Percentiles rank a stretch among this genome's conserved stretches.
Conservation (phyloP, 148 eudicot genomes). For the Vaccinium myrtillus region DNA sequence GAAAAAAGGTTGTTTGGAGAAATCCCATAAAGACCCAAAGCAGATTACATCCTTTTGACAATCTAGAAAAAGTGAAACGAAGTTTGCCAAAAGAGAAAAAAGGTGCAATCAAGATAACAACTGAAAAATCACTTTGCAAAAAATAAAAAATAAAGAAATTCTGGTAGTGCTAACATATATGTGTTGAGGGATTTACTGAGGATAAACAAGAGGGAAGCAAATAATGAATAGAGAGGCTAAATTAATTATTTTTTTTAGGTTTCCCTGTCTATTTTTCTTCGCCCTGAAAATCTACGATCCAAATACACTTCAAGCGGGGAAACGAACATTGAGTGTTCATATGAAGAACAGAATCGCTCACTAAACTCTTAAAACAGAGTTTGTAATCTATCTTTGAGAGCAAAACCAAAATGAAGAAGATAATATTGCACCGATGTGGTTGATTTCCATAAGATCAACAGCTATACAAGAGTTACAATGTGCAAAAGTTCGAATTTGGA, state of each 20-base stretch:
- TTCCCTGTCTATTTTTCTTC: not conserved
- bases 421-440: not conserved
- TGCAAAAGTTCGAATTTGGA: not conserved
- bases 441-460: conserved; percentile 9
- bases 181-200: not conserved
- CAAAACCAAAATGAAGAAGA: not conserved
- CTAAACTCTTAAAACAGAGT: not conserved
- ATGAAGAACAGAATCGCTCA: not conserved
- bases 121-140: conserved; percentile 12
- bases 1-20: conserved; percentile 8
- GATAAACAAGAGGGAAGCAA: not conserved
- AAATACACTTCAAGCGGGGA: not conserved
- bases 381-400: not conserved
- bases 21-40: not conserved
- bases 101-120: not conserved
- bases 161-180: not conserved
- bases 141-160: too few relatives aligned
- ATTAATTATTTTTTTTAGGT: not conserved
- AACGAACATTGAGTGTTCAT: not conserved
- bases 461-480: conserved; percentile 14
- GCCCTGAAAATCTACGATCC: not conserved
- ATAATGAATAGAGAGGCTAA: not conserved
- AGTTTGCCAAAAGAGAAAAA: not conserved
- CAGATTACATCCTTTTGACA: conserved; percentile 23
- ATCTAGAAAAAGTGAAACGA: conserved; percentile 18